These are phyloP conservation scores for Fusarium sp. DNA, from an alignment of 2,329 filamentous ascomycete species.

Conservation along the genomic window DNA sequence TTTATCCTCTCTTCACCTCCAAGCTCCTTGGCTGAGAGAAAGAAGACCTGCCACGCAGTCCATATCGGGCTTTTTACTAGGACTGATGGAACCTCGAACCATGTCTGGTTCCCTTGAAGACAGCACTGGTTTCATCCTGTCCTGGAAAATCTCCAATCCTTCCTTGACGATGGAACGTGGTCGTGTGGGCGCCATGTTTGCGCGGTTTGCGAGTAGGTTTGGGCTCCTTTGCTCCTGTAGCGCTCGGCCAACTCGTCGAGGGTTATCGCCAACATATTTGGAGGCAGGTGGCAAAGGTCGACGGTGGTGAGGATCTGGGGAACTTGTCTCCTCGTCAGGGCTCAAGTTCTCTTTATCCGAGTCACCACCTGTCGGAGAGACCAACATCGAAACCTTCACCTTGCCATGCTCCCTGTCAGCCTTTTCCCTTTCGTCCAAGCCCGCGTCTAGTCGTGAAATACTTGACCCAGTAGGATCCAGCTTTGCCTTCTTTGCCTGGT, in stretches of 20 bases:
- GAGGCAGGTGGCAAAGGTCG: slow-evolving; percentile 49
- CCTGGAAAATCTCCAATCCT: slow-evolving; percentile 62
- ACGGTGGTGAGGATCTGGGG: slow-evolving; percentile 42
- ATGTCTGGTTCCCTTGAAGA: slow-evolving; percentile 66
- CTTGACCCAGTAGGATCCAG: slow-evolving; percentile 69
- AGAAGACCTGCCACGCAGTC: slow-evolving; percentile 90
- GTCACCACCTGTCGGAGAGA: slow-evolving; percentile 58
- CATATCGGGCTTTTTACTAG: slow-evolving; percentile 80
- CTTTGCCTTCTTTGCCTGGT: slow-evolving; percentile 67
- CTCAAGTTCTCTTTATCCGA: slow-evolving; percentile 97
- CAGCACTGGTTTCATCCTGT: slow-evolving; percentile 47
- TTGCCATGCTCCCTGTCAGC: slow-evolving; percentile 41
- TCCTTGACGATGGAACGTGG: slow-evolving; percentile 45
- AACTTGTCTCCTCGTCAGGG: slow-evolving; percentile 59
- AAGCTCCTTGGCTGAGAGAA: slow-evolving; percentile 90
- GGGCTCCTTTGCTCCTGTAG: slow-evolving; percentile 52
- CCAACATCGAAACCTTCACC: slow-evolving; percentile 51
- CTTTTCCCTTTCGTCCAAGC: slow-evolving; percentile 41
- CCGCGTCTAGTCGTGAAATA: slow-evolving; percentile 65
- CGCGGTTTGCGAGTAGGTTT: slow-evolving; percentile 46
- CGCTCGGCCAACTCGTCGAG: slow-evolving; percentile 52
- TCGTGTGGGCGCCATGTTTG: slow-evolving; percentile 52
- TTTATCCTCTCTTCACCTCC: slow-evolving; percentile 60
- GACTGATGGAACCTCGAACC: slow-evolving; percentile 65
- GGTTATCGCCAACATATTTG: slow-evolving; percentile 41